These are phyloP conservation scores for Naganishia friedmannii DNA, from an alignment of 768 basidiomycete genomes.

Conservation along the genomic window DNA sequence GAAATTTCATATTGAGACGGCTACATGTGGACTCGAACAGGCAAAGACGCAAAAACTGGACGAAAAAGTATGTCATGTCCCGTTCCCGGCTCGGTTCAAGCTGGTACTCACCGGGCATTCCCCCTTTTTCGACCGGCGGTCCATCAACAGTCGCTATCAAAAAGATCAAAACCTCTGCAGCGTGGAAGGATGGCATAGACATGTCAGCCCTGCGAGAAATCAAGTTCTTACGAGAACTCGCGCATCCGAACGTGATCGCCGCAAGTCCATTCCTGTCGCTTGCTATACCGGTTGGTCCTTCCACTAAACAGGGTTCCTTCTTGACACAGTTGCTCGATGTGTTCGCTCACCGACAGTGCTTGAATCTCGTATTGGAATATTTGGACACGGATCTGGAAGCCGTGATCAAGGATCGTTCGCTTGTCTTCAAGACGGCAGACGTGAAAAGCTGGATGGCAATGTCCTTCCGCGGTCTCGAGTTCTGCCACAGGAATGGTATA, in stretches of 20 bases:
- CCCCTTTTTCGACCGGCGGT: background rate
- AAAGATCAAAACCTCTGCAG: constrained; percentile 86
- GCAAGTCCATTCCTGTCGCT: constrained; percentile 54
- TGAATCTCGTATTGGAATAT: constrained; percentile 96
- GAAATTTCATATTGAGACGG: too few species aligned
- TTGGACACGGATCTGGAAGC: constrained; percentile 94
- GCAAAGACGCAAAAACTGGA: constrained; percentile 34
- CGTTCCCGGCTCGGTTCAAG: background rate
- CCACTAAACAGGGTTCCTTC: background rate
- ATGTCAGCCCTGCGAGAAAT: constrained; percentile 99
- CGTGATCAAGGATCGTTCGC: constrained; percentile 86
- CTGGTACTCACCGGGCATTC: background rate
- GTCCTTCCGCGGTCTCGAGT: constrained; percentile 96
- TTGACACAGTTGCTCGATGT: constrained; percentile 71
- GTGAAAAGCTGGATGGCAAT: constrained; percentile 99
- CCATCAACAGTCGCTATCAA: constrained; percentile 71
- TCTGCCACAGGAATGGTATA: constrained; percentile 91
- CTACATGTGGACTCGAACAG: background rate
- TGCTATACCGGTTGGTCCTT: too few species aligned
- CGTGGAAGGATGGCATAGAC: constrained; percentile 95
- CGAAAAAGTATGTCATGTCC: constrained; percentile 36
- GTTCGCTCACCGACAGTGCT: constrained; percentile 90
- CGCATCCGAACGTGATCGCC: constrained; percentile 92
- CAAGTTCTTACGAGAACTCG: constrained; percentile 89
- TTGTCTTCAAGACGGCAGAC: constrained; percentile 90